Percentiles rank a stretch among this genome's conserved stretches.
Evolutionary conservation across 2,329 filamentous ascomycete genomes (phyloP).

Genomic region (Xylariaceae sp.): DNA sequence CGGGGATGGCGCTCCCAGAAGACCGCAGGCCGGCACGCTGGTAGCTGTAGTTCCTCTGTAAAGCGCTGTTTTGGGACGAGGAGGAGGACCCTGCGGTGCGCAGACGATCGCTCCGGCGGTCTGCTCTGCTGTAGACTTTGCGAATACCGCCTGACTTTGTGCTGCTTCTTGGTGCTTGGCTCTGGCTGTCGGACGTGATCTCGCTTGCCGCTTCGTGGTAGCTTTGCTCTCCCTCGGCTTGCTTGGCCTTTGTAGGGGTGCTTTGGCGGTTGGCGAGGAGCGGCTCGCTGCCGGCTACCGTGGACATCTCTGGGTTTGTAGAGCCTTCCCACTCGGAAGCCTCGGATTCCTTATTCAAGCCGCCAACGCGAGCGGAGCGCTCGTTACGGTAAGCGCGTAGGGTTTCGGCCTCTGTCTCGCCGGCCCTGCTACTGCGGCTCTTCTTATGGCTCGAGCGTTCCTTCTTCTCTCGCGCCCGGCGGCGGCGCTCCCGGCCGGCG

Average conservation of each 20-base stretch:
- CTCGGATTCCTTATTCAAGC: conserved; percentile 78
- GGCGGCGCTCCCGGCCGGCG: conserved; percentile 50
- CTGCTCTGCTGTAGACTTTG: conserved; percentile 59
- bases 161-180: not conserved
- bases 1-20: conserved; percentile 33
- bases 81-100: conserved; percentile 39
- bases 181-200: conserved; percentile 5
- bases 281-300: conserved; percentile 59
- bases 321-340: conserved; percentile 74
- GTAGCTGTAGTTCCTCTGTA: conserved; percentile 52
- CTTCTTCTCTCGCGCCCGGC: conserved; percentile 52
- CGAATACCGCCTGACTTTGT: conserved; percentile 47
- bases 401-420: conserved; percentile 59
- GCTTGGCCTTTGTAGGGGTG: conserved; percentile 33
- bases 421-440: conserved; percentile 42
- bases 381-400: conserved; percentile 83
- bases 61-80: not conserved
- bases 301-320: conserved; percentile 62
- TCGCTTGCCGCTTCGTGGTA: conserved; percentile 5
- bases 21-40: conserved; percentile 49
- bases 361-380: conserved; percentile 79
- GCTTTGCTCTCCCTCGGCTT: not conserved
- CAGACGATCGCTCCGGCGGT: conserved; percentile 53
- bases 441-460: conserved; percentile 43
- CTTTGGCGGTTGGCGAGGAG: conserved; percentile 55